These are phyloP conservation scores for Mycena galopus DNA, from an alignment of 768 basidiomycete species.

Conservation along the genomic window DNA sequence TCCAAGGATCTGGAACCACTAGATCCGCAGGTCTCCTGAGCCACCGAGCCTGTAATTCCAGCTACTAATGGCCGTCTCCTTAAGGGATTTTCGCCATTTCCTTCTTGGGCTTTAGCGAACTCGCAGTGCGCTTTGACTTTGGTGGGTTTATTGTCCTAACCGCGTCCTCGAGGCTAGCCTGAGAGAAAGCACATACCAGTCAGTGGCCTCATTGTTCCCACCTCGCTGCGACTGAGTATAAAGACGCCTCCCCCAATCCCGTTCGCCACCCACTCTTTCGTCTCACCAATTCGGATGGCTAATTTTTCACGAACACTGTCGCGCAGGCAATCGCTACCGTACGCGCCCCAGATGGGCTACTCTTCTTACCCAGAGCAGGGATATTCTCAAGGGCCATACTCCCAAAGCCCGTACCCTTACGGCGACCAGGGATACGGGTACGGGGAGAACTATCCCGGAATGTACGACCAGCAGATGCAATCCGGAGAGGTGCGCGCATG, in stretches of 20 bases:
- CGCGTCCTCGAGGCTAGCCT: constrained; percentile 38
- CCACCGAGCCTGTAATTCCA: background rate
- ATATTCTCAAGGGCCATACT: constrained; percentile 14
- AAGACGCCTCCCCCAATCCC: background rate
- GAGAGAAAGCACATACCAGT: constrained; percentile 31
- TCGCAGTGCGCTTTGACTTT: constrained; percentile 29
- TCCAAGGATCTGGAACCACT: background rate
- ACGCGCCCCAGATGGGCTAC: constrained; percentile 30
- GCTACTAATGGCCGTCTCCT: background rate
- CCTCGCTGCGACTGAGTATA: constrained; percentile 22
- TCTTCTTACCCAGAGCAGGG: constrained; percentile 27
- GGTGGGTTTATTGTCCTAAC: constrained; percentile 32
- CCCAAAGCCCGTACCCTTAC: constrained; percentile 1
- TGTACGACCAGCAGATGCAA: constrained; percentile 59
- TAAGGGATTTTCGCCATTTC: background rate
- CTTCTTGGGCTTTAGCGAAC: background rate
- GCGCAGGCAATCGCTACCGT: constrained; percentile 45
- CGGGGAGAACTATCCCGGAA: constrained; percentile 48
- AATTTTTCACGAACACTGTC: constrained; percentile 36
- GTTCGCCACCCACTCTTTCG: background rate
- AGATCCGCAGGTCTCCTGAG: background rate
- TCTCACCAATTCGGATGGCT: constrained; percentile 24
- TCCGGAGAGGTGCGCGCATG: constrained; percentile 52
- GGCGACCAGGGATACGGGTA: constrained; percentile 26
- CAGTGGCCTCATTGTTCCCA: constrained; percentile 36